phyloP scores from a whole-genome alignment of 495 filamentous ascomycete genomes.

The Podospora conica region DNA sequence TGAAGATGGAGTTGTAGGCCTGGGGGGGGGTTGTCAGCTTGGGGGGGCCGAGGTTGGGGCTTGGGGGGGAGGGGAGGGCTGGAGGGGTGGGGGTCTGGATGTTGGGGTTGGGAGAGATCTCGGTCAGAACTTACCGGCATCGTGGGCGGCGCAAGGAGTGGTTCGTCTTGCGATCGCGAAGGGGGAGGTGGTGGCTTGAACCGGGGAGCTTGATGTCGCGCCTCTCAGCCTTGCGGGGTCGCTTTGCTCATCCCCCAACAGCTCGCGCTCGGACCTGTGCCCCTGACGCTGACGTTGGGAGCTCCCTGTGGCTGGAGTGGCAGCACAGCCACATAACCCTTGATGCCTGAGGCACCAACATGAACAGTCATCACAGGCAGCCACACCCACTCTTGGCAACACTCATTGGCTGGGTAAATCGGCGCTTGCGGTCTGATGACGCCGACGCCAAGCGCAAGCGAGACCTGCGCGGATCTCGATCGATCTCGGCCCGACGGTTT shows the following conservation, averaged over 20 bases:
- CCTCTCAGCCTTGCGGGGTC: conserved; percentile 31
- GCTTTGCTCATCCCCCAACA: conserved; percentile 6
- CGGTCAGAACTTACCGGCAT: conserved; percentile 21
- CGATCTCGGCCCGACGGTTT: neutral
- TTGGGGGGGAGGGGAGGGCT: neutral
- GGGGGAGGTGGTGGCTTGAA: conserved; percentile 4
- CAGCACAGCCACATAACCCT: neutral
- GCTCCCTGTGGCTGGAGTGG: conserved; percentile 11
- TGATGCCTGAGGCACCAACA: conserved; percentile 13
- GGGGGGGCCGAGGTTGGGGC: conserved; percentile 1
- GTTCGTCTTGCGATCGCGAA: neutral
- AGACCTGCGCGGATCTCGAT: neutral
- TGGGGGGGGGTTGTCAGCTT: conserved; percentile 28
- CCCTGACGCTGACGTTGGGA: conserved; percentile 13
- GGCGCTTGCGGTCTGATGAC: conserved; percentile 5
- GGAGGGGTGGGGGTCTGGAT: neutral
- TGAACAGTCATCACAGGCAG: conserved; percentile 21
- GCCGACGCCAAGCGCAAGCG: conserved; percentile 2
- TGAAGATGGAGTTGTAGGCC: conserved; percentile 94
- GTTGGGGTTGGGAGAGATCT: neutral
- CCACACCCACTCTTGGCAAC: conserved; percentile 10
- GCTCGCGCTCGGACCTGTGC: no score
- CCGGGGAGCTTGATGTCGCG: conserved; percentile 9
- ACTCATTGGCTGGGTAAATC: neutral
- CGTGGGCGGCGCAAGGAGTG: conserved; percentile 14